Conservation (phyloP, 352 stramenopile genomes). For the Pythium rishiriense region DNA sequence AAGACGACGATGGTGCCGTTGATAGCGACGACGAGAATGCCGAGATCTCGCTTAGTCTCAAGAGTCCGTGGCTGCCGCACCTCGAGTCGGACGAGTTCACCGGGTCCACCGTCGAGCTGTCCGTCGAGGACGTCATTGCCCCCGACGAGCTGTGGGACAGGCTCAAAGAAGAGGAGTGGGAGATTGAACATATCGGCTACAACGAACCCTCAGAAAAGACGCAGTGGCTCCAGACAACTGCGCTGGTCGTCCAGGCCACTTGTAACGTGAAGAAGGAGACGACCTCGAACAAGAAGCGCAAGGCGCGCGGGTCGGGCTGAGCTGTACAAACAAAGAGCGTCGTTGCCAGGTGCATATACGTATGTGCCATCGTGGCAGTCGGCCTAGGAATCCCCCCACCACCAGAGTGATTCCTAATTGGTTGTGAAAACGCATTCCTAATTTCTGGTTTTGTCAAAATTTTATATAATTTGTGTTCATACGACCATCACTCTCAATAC, state of each 20-base stretch:
- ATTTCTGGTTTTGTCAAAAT: no score
- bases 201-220: constrained; percentile 1
- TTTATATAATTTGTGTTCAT: no score
- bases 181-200: not conserved
- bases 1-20: not conserved
- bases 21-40: not conserved
- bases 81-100: not conserved
- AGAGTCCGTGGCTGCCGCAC: constrained; percentile 5
- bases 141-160: not conserved
- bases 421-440: no score
- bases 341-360: no score
- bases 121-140: not conserved
- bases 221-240: not conserved
- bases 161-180: constrained; percentile 3
- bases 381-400: no score
- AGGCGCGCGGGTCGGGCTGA: not conserved
- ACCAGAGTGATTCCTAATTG: no score
- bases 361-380: no score
- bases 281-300: not conserved
- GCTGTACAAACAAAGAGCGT: not conserved
- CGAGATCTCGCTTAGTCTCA: not conserved
- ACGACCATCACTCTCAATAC: no score
- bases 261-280: not conserved
- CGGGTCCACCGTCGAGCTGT: not conserved
- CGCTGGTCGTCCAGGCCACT: not conserved